Conservation (phyloP, 179 eudicot genomes). For the Silene noctiflora region DNA sequence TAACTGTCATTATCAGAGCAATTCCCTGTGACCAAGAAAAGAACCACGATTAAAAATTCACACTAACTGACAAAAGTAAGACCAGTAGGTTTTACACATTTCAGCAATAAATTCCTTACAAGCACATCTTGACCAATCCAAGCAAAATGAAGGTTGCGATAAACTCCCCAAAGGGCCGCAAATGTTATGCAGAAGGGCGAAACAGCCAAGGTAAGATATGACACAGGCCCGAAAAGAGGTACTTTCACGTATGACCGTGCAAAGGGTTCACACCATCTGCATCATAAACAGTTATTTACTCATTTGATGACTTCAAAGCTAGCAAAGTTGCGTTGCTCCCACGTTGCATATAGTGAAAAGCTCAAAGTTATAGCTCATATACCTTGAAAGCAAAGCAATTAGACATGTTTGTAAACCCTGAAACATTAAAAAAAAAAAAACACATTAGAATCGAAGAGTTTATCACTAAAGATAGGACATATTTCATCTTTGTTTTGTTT, state of each 20-base stretch:
- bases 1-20: constrained; percentile 73
- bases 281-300: constrained; percentile 14
- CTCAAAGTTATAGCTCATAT: constrained; percentile 9
- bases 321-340: background rate
- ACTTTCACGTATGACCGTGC: constrained; percentile 57
- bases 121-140: constrained; percentile 95
- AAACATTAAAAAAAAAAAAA: constrained; percentile 9
- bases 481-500: too few species aligned
- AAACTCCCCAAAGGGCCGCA: constrained; percentile 69
- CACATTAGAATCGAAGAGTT: background rate
- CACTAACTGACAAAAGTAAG: background rate
- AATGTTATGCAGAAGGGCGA: constrained; percentile 76
- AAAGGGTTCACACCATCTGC: constrained; percentile 60
- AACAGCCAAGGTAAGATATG: constrained; percentile 70
- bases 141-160: constrained; percentile 48
- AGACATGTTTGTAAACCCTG: constrained; percentile 80
- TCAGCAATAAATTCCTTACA: constrained; percentile 40
- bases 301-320: background rate
- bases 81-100: background rate
- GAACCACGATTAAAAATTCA: constrained; percentile 1
- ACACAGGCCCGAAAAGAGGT: constrained; percentile 69
- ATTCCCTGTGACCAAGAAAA: constrained; percentile 54
- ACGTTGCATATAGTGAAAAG: background rate
- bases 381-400: constrained; percentile 74
- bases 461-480: background rate